phyloP scores from a whole-genome alignment of 495 filamentous ascomycete genomes.

The Penicillium cataractarum region DNA sequence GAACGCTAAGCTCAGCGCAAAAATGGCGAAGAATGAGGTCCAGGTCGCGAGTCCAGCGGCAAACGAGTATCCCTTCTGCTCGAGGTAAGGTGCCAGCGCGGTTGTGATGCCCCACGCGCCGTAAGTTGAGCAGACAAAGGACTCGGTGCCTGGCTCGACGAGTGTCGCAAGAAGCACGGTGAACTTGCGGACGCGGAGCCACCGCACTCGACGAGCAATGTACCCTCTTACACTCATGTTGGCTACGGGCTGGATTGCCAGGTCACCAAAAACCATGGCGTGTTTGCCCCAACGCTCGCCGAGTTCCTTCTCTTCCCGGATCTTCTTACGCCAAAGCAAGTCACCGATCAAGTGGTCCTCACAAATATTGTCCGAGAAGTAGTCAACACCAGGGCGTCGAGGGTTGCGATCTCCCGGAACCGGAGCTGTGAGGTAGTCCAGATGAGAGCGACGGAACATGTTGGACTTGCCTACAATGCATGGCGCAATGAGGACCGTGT shows the following conservation, averaged over 20 bases:
- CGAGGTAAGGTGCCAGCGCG: conserved; percentile 61
- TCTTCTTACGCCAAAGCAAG: conserved; percentile 72
- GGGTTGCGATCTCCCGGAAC: conserved; percentile 33
- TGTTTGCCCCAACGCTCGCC: conserved; percentile 71
- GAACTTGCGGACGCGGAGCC: conserved; percentile 93
- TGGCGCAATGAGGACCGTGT: conserved; percentile 85
- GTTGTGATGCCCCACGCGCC: conserved; percentile 79
- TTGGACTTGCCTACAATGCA: conserved; percentile 97
- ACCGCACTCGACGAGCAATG: conserved; percentile 80
- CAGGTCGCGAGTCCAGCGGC: conserved; percentile 58
- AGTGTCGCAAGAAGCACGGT: conserved; percentile 87
- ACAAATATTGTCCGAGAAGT: conserved; percentile 94
- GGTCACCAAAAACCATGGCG: conserved; percentile 77
- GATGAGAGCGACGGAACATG: conserved; percentile 94
- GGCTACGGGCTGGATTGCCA: conserved; percentile 87
- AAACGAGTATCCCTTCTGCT: conserved; percentile 53
- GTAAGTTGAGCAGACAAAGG: conserved; percentile 78
- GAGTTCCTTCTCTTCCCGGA: conserved; percentile 46
- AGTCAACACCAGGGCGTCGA: conserved; percentile 74
- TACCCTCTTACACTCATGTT: conserved; percentile 80
- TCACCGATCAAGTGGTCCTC: conserved; percentile 97
- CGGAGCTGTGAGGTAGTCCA: conserved; percentile 73
- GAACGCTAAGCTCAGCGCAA: conserved; percentile 61
- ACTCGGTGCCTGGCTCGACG: conserved; percentile 93
- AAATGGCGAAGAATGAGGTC: conserved; percentile 66